Evolutionary conservation across 106 monocot genomes (phyloP), one percentile per base, ranked within the genome.

Genomic region (Agapanthus africanus): DNA sequence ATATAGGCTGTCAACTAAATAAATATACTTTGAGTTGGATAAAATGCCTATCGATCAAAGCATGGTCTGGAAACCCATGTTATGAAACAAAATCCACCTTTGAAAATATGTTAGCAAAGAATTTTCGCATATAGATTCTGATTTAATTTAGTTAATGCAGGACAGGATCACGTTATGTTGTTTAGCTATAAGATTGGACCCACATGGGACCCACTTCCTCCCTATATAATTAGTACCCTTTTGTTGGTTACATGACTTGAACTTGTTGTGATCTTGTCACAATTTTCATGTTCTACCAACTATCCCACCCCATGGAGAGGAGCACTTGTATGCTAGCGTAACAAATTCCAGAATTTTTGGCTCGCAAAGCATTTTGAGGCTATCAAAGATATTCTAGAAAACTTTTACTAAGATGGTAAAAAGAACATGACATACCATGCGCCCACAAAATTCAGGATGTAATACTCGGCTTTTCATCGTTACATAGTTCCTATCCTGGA

Each of bases 371-470:
- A 57, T 13, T 31, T 57, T 57, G 1, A 30, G 10, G 14, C 9
- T 4, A 30, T 57, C 14, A 28, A 31, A 4, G 30, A 57, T 30
- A 11, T 22, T 31, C 2, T 31, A 30, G 31, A 30, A 30, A 30
- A 57, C 27, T 30, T 57, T 1, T 30, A 23, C 38, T 64, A 13
- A 39, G 21, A 33, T 37, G 38, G 13, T 39, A 64, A 21, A 64
- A 64, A 39, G 11, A n/a, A 22, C 64, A 39, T 23, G 64, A 39
- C 7, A 22, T 64, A 64, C 64, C 64, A 97, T 92, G 16, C 97
- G 91, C 64, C 97, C 97, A 77, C 97, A 88, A 67, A 97, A 89
- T 85, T 97, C 89, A 42, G 97, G 97, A 83, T 82, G 66, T n/a
- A 97, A 66, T 22, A 73, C 74, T 40, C 97, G 78, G 73, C 65